phyloP scores from a whole-genome alignment of 805 yeast species.

The Torulaspora indica region DNA sequence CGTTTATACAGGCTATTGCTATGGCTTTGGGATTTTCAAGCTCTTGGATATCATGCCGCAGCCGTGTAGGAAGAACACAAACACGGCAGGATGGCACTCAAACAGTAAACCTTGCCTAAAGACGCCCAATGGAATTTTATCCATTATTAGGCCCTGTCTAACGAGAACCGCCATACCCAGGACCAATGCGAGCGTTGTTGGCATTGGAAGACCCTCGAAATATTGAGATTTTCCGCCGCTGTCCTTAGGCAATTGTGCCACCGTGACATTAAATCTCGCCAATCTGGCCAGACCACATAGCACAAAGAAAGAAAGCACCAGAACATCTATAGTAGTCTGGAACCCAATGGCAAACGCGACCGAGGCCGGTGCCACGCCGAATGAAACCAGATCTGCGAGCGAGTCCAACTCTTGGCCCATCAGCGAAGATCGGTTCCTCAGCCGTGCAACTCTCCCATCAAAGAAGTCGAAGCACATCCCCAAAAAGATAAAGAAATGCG shows the following conservation, averaged over 20 bases:
- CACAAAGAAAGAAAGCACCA: slow-evolving; percentile 75
- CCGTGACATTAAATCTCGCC: slow-evolving; percentile 94
- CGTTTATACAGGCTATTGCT: neutral
- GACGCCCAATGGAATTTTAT: slow-evolving; percentile 62
- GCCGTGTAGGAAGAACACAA: slow-evolving; percentile 71
- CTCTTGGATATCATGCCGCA: slow-evolving; percentile 89
- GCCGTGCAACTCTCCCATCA: slow-evolving; percentile 95
- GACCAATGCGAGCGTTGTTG: slow-evolving; percentile 76
- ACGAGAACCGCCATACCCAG: slow-evolving; percentile 66
- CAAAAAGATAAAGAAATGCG: slow-evolving; percentile 81
- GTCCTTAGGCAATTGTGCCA: slow-evolving; percentile 89
- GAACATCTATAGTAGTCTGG: slow-evolving; percentile 74
- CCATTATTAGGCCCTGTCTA: slow-evolving; percentile 44
- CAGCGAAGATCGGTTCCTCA: slow-evolving; percentile 83
- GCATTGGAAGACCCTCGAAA: slow-evolving; percentile 96
- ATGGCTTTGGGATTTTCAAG: slow-evolving; percentile 83
- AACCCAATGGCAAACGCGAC: slow-evolving; percentile 90
- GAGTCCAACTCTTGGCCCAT: slow-evolving; percentile 98
- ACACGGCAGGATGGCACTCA: slow-evolving; percentile 71
- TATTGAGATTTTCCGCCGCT: slow-evolving; percentile 77
- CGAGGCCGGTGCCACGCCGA: slow-evolving; percentile 93
- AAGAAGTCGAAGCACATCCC: slow-evolving; percentile 95
- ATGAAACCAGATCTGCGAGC: slow-evolving; percentile 88
- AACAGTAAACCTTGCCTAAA: slow-evolving; percentile 49
- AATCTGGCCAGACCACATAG: slow-evolving; percentile 89